Percentiles rank a stretch among this genome's conserved stretches.
Evolutionary conservation across 169 alveolate species (phyloP).

Genomic region (Babesia microti): DNA sequence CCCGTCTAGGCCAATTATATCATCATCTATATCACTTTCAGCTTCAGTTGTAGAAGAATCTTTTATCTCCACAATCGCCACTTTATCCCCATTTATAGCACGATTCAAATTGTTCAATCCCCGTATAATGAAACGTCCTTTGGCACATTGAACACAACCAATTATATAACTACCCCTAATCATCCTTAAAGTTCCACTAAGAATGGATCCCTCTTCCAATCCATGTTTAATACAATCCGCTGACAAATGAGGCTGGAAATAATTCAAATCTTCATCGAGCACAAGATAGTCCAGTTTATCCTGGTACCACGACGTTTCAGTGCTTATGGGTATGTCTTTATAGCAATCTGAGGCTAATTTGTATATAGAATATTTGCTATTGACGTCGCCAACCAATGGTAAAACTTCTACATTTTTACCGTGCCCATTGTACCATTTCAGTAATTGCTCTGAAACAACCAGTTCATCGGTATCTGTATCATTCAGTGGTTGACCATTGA

Average conservation of each 20-base stretch:
- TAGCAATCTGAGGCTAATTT: too few species aligned
- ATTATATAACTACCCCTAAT: constrained; percentile 62
- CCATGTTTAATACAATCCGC: constrained; percentile 42
- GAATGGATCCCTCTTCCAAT: constrained; percentile 69
- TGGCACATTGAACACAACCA: constrained; percentile 53
- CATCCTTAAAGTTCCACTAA: constrained; percentile 75
- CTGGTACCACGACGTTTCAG: too few species aligned
- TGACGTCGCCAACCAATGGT: too few species aligned
- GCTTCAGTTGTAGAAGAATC: constrained; percentile 44
- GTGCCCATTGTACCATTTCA: too few species aligned
- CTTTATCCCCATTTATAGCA: constrained; percentile 93
- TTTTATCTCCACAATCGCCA: constrained; percentile 77
- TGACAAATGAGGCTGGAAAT: constrained; percentile 27
- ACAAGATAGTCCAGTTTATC: too few species aligned
- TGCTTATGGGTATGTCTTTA: too few species aligned
- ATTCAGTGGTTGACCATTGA: too few species aligned
- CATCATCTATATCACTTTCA: constrained; percentile 34
- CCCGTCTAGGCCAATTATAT: constrained; percentile 21
- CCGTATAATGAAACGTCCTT: constrained; percentile 67
- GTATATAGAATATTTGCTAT: too few species aligned
- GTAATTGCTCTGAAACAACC: too few species aligned
- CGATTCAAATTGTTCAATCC: constrained; percentile 83
- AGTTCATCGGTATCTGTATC: too few species aligned
- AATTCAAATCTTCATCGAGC: too few species aligned
- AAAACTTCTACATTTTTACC: too few species aligned